A percentile compares a stretch with the other conserved stretches of the same genome.
These are phyloP conservation scores for Oidiodendron maius DNA, from an alignment of 495 filamentous ascomycete genomes.

Conservation along the genomic window DNA sequence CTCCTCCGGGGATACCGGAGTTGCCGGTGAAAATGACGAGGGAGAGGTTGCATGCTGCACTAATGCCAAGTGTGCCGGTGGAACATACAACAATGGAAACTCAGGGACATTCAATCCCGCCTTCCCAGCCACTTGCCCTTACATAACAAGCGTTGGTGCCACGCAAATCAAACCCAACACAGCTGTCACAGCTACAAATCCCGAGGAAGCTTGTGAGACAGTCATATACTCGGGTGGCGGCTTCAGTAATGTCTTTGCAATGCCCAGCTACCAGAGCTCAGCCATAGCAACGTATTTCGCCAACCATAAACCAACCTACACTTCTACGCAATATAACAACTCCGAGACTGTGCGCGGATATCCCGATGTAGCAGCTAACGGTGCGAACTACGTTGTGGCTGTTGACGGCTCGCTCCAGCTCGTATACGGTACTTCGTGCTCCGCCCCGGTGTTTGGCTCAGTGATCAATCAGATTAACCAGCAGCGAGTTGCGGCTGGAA, in stretches of 20 bases:
- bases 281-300: slow-evolving; percentile 15
- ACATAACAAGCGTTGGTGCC: slow-evolving; percentile 40
- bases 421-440: slow-evolving; percentile 43
- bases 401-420: slow-evolving; percentile 33
- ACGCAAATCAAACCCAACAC: slow-evolving; percentile 27
- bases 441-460: slow-evolving; percentile 29
- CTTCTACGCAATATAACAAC: slow-evolving; percentile 22
- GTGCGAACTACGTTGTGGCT: slow-evolving; percentile 48
- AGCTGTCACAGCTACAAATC: slow-evolving; percentile 12
- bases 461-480: slow-evolving; percentile 59
- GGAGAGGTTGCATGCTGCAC: no score
- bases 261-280: slow-evolving; percentile 15
- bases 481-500: slow-evolving; percentile 48
- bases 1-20: slow-evolving; percentile 34
- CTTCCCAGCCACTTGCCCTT: slow-evolving; percentile 40
- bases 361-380: slow-evolving; percentile 59
- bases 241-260: slow-evolving; percentile 39
- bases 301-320: slow-evolving; percentile 16
- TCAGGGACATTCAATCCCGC: slow-evolving; percentile 28
- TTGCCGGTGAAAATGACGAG: slow-evolving; percentile 32
- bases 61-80: slow-evolving; percentile 20
- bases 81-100: slow-evolving; percentile 12
- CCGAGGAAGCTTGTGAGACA: slow-evolving; percentile 18
- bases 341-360: slow-evolving; percentile 45
- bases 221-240: slow-evolving; percentile 39